These are phyloP conservation scores for Aplosporella prunicola DNA, from an alignment of 2,329 filamentous ascomycete species.

Conservation along the genomic window DNA sequence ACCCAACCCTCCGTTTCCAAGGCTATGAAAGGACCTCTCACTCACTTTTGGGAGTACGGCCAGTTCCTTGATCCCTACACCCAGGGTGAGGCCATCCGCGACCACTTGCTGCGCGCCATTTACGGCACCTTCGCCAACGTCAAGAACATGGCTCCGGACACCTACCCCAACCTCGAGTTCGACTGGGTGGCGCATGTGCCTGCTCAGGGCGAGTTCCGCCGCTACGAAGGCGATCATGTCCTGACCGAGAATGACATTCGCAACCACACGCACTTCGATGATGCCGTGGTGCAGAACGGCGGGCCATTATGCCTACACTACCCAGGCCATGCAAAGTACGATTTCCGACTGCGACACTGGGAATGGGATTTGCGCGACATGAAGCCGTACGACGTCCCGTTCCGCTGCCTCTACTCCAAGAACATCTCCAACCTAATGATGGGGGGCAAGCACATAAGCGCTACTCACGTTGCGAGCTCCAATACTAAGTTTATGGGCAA, in stretches of 20 bases:
- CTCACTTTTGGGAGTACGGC: constrained; percentile 1
- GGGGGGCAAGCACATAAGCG: too few species aligned
- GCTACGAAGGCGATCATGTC: not conserved
- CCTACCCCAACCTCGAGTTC: constrained; percentile 14
- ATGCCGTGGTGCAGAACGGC: not conserved
- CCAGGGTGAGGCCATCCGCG: constrained; percentile 12
- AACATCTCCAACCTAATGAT: too few species aligned
- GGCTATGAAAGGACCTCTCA: not conserved
- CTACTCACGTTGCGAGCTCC: too few species aligned
- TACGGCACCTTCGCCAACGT: constrained; percentile 15
- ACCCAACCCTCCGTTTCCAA: not conserved
- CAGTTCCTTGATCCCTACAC: constrained; percentile 14
- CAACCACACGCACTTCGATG: not conserved
- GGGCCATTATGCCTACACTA: too few species aligned
- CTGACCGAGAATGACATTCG: not conserved
- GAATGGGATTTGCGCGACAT: too few species aligned
- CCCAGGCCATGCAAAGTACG: too few species aligned
- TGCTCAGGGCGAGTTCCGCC: not conserved
- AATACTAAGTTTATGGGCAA: too few species aligned
- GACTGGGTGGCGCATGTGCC: constrained; percentile 9
- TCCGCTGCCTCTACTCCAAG: too few species aligned
- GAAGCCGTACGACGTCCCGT: too few species aligned
- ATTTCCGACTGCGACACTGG: too few species aligned
- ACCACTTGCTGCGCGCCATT: constrained; percentile 13
- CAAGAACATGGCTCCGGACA: constrained; percentile 10